Evolutionary conservation across 2,329 filamentous ascomycete genomes (phyloP).

Genomic region (Colletotrichum sp.): DNA sequence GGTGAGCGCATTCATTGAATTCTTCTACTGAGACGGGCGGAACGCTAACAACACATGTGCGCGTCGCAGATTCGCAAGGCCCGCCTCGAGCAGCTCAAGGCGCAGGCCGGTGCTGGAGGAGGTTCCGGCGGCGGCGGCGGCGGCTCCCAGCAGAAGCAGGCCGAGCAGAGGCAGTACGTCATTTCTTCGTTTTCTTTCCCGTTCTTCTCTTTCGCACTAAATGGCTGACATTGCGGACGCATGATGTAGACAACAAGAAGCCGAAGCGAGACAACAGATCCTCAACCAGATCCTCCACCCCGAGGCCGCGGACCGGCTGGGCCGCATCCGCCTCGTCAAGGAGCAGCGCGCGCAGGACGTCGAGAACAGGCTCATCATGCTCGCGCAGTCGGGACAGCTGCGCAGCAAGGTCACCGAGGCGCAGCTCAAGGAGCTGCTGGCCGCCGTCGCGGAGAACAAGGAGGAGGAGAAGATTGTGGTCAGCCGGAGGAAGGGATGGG

Average conservation of each 20-base stretch:
- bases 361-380: constrained; percentile 90
- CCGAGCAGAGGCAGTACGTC: constrained; percentile 54
- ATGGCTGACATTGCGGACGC: neutral
- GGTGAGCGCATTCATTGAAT: constrained; percentile 24
- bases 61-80: constrained; percentile 79
- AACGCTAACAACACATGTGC: constrained; percentile 1
- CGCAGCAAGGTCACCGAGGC: constrained; percentile 87
- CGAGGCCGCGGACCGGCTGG: constrained; percentile 89
- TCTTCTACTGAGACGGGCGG: too few relatives aligned
- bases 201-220: neutral
- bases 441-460: constrained; percentile 79
- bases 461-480: constrained; percentile 88
- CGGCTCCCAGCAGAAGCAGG: constrained; percentile 63
- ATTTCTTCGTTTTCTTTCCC: neutral
- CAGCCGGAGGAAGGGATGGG: constrained; percentile 79
- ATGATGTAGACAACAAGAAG: constrained; percentile 46
- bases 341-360: constrained; percentile 87
- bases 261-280: constrained; percentile 76
- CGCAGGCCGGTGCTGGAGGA: constrained; percentile 59
- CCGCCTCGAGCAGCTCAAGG: constrained; percentile 90
- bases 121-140: constrained; percentile 49
- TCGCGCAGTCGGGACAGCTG: constrained; percentile 87
- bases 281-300: constrained; percentile 94
- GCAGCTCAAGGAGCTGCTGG: constrained; percentile 90
- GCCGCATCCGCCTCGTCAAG: constrained; percentile 94